Conservation (phyloP, 345 rosid species). For the Viola odorata region DNA sequence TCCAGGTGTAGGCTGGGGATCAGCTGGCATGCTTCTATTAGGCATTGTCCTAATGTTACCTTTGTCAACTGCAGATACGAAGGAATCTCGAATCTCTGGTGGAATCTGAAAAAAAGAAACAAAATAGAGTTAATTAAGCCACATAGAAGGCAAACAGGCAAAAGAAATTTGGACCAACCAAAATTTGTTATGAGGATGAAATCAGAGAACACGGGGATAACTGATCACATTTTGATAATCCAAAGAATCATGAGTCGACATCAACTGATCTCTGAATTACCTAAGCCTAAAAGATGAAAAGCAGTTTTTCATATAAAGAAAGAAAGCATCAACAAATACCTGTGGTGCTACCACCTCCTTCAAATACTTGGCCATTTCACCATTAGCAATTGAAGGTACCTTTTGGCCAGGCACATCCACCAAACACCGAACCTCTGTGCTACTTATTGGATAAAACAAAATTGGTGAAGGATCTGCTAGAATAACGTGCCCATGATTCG, state of each 20-base stretch:
- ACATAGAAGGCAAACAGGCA: neutral
- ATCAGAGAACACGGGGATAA: neutral
- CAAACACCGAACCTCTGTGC: constrained; percentile 21
- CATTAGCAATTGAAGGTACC: constrained; percentile 18
- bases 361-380: constrained; percentile 20
- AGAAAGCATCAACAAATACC: constrained; percentile 1
- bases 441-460: constrained; percentile 17
- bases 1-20: constrained; percentile 19
- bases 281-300: neutral
- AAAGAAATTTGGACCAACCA: neutral
- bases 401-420: constrained; percentile 19
- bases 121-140: neutral
- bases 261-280: neutral
- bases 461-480: constrained; percentile 21
- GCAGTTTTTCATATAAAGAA: neutral
- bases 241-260: neutral
- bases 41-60: constrained; percentile 19
- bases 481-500: constrained; percentile 21
- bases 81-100: constrained; percentile 8
- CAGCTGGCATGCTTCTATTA: constrained; percentile 22
- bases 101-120: constrained; percentile 12
- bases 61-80: constrained; percentile 10
- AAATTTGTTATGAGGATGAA: neutral
- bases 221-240: neutral
- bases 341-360: constrained; percentile 15